Evolutionary conservation across 257 asterid genomes (phyloP), one percentile per base, ranked within the genome.

Genomic region (Phtheirospermum japonicum): DNA sequence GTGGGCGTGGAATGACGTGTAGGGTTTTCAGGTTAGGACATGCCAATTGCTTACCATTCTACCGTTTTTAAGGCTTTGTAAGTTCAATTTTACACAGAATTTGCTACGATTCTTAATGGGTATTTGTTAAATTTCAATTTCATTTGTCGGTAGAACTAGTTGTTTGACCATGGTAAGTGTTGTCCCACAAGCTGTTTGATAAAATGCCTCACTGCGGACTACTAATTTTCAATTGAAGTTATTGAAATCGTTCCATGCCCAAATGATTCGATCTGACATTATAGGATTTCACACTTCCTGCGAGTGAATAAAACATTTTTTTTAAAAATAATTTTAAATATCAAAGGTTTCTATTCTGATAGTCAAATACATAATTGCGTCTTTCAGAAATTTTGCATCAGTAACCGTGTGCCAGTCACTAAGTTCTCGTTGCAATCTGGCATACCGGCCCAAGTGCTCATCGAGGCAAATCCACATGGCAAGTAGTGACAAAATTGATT

Each of bases 391-490:
- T 49, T 71, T 76, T 45, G 74, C 76, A 55, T 60, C 76, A 57
- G 45, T 42, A 52, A 67, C 67, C 26, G 78, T 52, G 36, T 42
- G 57, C 32, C 76, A 40, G 13, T 70, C 72, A 4, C 75, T 46
- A 37, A 72, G 70, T 54, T 63, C 64, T 63, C 56, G 12, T 66
- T 50, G 62, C 70, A 64, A 61, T 68, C 37, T 73, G 74, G 75
- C 77, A 45, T 79, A 76, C 65, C 77, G 63, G 40, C 42, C 76
- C 31, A 81, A 81, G 82, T 67, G 82, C 77, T 76, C 77, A 0
- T 73, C 68, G 54, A 82, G 87, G 73, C 68, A 64, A 52, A 57
- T 82, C 62, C 82, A 79, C 71, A 91, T 91, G 96, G 95, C 86
- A 55, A 79, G 71, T 66, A 73, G 64, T 63, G 75, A 69, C 40